Percentiles rank a stretch among this genome's conserved stretches.
Evolutionary conservation across 306 rosid species (phyloP).

Genomic region (Crotalaria pallida): DNA sequence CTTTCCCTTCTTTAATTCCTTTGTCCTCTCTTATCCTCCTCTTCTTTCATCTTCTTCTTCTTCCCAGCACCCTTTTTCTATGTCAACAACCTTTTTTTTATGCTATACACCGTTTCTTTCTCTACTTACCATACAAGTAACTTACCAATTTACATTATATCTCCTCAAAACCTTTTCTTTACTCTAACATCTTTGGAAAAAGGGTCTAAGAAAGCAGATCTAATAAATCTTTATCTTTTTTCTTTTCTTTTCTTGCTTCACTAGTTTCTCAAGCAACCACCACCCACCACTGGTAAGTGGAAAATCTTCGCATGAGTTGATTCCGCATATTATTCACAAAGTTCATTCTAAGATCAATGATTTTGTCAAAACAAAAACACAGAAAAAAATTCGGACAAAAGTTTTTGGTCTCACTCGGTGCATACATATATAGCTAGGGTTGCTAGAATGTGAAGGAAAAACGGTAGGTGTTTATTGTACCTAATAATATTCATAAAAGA

Average conservation of each 20-base stretch:
- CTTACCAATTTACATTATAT: constrained; percentile 18
- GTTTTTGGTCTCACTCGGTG: neutral
- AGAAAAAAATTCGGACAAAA: neutral
- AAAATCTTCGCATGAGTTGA: neutral
- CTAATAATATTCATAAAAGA: neutral
- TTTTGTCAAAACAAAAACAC: neutral
- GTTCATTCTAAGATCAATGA: neutral
- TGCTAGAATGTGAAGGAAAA: constrained; percentile 20
- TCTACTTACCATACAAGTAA: neutral
- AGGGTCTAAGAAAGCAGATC: constrained; percentile 39
- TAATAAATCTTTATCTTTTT: constrained; percentile 21
- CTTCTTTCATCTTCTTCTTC: neutral
- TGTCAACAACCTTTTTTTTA: neutral
- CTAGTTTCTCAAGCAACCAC: constrained; percentile 5
- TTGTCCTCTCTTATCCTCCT: constrained; percentile 5
- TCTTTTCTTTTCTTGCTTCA: neutral
- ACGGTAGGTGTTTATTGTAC: too few species aligned
- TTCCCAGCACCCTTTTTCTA: neutral
- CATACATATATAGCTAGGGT: constrained; percentile 35
- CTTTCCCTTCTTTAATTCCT: constrained; percentile 26
- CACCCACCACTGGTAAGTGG: constrained; percentile 24
- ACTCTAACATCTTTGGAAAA: neutral
- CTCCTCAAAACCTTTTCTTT: constrained; percentile 15
- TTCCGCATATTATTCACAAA: neutral
- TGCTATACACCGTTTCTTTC: constrained; percentile 12